These are phyloP conservation scores for Maudiozyma pseudohumilis DNA, from an alignment of 805 yeast species.

Conservation along the genomic window DNA sequence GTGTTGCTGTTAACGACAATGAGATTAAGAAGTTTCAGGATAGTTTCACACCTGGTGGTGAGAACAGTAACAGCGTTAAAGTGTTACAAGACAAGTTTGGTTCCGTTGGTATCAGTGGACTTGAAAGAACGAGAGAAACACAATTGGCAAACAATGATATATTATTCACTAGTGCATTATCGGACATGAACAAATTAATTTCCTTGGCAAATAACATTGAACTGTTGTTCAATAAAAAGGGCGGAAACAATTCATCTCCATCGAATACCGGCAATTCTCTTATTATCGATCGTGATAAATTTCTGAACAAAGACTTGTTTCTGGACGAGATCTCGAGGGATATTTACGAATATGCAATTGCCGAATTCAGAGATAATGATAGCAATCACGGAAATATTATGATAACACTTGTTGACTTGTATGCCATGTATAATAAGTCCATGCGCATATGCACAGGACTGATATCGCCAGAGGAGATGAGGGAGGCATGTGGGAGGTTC, in stretches of 20 bases:
- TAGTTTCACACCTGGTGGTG: neutral
- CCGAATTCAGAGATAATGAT: constrained; percentile 42
- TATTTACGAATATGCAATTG: constrained; percentile 53
- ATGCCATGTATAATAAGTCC: constrained; percentile 52
- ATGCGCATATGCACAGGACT: constrained; percentile 57
- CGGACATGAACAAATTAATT: constrained; percentile 68
- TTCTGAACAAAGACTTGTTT: constrained; percentile 34
- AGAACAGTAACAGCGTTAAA: constrained; percentile 1
- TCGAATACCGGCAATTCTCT: constrained; percentile 9
- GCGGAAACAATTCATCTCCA: constrained; percentile 6
- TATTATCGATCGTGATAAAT: constrained; percentile 28
- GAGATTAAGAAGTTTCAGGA: constrained; percentile 1
- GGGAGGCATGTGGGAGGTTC: constrained; percentile 49
- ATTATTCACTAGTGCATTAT: constrained; percentile 57
- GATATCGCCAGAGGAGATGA: constrained; percentile 60
- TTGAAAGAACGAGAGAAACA: constrained; percentile 48
- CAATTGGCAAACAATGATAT: constrained; percentile 48
- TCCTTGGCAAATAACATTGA: constrained; percentile 68
- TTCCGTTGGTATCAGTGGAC: constrained; percentile 58
- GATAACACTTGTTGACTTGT: constrained; percentile 53
- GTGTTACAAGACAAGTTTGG: constrained; percentile 23
- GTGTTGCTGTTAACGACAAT: constrained; percentile 12
- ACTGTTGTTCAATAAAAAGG: constrained; percentile 32
- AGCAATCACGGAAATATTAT: constrained; percentile 23
- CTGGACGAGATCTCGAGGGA: constrained; percentile 69